phyloP scores from a whole-genome alignment of 2,329 filamentous ascomycete genomes.

The Graphiopsis chlorocephala region DNA sequence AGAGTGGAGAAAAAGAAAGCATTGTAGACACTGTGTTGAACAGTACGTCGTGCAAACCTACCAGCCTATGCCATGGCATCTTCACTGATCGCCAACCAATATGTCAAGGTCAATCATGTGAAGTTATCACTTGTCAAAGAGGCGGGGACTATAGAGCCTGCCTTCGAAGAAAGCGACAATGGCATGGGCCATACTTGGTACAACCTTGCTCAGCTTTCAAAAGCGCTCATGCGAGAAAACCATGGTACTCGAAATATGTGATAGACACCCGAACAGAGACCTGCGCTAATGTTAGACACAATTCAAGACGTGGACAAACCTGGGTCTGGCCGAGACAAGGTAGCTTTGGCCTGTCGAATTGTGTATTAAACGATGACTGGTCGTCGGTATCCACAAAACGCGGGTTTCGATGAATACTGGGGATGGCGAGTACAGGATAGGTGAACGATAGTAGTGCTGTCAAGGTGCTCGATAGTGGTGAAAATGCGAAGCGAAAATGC shows the following conservation, averaged over 20 bases:
- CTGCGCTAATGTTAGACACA: not conserved
- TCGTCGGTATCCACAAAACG: not conserved
- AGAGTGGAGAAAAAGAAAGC: not conserved
- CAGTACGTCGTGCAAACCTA: not conserved
- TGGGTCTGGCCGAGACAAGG: not conserved
- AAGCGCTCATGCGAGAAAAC: not conserved
- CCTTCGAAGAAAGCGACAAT: not conserved
- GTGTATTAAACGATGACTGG: not conserved
- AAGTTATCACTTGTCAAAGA: not conserved
- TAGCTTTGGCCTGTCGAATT: not conserved
- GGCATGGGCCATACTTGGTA: not conserved
- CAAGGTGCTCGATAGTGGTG: not conserved
- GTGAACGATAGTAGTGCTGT: constrained; percentile 1
- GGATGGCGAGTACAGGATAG: constrained; percentile 2
- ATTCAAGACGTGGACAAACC: not conserved
- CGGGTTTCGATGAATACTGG: not conserved
- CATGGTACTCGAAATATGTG: not conserved
- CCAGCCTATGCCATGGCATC: not conserved
- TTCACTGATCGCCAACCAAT: not conserved
- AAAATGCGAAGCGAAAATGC: not conserved
- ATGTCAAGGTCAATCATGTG: not conserved
- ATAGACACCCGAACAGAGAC: not conserved
- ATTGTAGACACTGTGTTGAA: not conserved
- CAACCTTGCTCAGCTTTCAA: not conserved
- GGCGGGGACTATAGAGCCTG: not conserved